Conservation (phyloP, 352 stramenopile species). For the Phytophthora niederhauseri region DNA sequence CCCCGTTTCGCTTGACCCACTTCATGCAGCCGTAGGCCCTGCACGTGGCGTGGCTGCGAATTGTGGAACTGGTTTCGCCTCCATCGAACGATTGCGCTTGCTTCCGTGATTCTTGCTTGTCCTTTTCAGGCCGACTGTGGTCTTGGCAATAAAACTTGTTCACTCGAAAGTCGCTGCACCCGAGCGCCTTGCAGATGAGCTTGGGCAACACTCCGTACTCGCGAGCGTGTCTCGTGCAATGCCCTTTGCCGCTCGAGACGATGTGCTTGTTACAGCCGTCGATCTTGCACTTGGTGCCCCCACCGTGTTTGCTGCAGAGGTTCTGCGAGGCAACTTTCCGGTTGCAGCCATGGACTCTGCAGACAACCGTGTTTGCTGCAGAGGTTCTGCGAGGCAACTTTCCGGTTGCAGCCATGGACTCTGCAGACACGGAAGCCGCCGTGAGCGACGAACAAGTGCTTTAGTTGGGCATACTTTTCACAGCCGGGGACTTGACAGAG, state of each 20-base stretch:
- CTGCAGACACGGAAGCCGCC: slow-evolving; percentile 11
- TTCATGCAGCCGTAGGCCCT: slow-evolving; percentile 10
- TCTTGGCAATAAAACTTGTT: background rate
- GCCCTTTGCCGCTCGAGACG: background rate
- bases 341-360: slow-evolving; percentile 10
- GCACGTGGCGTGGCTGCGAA: background rate
- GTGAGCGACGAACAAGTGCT: slow-evolving; percentile 8
- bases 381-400: background rate
- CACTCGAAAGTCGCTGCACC: background rate
- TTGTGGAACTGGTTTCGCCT: background rate
- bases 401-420: slow-evolving; percentile 4
- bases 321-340: background rate
- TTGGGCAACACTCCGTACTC: slow-evolving; percentile 2
- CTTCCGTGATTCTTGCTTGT: background rate
- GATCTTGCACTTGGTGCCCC: slow-evolving; percentile 1
- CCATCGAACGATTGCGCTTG: background rate
- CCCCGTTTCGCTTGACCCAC: slow-evolving; percentile 17
- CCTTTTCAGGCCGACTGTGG: background rate
- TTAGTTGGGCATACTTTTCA: background rate
- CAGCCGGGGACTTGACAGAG: background rate
- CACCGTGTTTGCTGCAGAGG: background rate
- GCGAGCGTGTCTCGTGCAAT: slow-evolving; percentile 9
- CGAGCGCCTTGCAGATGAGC: background rate
- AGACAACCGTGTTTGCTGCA: slow-evolving; percentile 4
- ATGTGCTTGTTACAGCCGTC: background rate